Base-by-base conservation (phyloP, 2,329 filamentous ascomycete genomes). In the Aphanoascus verrucosus region DNA sequence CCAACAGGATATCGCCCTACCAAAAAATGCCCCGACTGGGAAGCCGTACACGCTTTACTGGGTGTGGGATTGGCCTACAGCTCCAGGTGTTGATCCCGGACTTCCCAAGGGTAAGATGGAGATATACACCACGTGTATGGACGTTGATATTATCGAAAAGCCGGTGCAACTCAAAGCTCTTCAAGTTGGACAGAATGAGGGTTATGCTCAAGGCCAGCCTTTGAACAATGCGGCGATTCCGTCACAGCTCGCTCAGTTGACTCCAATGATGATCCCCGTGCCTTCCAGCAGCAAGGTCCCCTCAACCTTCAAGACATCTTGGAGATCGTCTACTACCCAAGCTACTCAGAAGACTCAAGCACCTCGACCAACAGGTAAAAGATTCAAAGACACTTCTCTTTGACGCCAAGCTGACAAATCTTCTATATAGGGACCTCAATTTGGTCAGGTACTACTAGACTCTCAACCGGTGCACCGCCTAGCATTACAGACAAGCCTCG, bases 31-130 rank as follows among this genome's bases (percentile, higher is more conserved):
- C 45, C 68, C 77, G n/a, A 67, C 74, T 8, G 81, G 82, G 43
- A 78, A 82, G 31, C 77, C 77, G 28, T 87, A 90, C 67, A 91
- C 88, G 2, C 71, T 95, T 49, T 94, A 95, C 75, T 97, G 91
- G 91, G 84, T 96, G 44, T 97, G 93, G 93, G 85, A 94, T 68
- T 98, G 89, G 88, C 84, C 85, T 2, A 83, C 80, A 12, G 74
- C 59, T n/a, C 63, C 69, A 9, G 61, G 63, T 37, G 64, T 57
- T 15, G 64, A 71, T 56, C 60, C 67, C 14, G 62, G 57, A 7
- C 59, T 69, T 19, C 67, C 69, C n/a, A 58, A 69, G 5, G 72
- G 72, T 40, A 74, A 74, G 59, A 58, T 65, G 44, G 72, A 76
- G 59, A 64, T 73, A 37, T 76, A 76, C 55, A 76, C 74, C 1